Conservation (phyloP, 495 filamentous ascomycete species). For the Neurospora sp. region DNA sequence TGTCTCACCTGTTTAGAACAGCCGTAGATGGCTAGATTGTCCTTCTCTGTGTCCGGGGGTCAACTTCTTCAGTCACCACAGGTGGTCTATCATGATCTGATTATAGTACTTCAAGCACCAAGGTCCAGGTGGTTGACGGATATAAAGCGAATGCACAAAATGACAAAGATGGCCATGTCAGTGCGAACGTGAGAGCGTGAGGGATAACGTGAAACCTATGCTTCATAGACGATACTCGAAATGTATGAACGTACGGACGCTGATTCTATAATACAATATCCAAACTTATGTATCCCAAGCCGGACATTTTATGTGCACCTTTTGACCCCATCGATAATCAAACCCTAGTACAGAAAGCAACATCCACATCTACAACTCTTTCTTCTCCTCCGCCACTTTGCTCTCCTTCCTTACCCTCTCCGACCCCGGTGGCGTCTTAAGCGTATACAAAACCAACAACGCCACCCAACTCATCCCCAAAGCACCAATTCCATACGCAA, state of each 20-base stretch:
- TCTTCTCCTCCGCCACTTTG: constrained; percentile 19
- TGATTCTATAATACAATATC: background rate
- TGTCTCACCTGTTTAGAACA: too few species aligned
- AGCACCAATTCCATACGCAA: constrained; percentile 74
- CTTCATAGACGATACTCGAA: background rate
- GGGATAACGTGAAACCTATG: background rate
- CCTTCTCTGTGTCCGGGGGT: too few species aligned
- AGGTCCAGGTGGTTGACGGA: too few species aligned
- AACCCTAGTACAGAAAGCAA: too few species aligned
- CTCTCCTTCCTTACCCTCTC: constrained; percentile 12
- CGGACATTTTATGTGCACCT: background rate
- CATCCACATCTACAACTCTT: constrained; percentile 21
- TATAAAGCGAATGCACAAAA: too few species aligned
- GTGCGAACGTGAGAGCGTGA: too few species aligned
- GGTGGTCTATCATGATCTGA: too few species aligned
- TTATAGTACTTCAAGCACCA: too few species aligned
- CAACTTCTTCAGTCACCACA: too few species aligned
- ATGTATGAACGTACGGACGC: background rate
- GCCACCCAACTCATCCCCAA: constrained; percentile 66
- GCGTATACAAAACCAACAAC: constrained; percentile 55
- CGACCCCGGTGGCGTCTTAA: constrained; percentile 44
- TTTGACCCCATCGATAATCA: too few species aligned
- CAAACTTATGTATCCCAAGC: background rate
- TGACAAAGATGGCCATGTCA: too few species aligned
- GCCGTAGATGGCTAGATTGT: too few species aligned